Evolutionary conservation across 2,329 filamentous ascomycete genomes (phyloP).

Genomic region (Anthostomella pinea): DNA sequence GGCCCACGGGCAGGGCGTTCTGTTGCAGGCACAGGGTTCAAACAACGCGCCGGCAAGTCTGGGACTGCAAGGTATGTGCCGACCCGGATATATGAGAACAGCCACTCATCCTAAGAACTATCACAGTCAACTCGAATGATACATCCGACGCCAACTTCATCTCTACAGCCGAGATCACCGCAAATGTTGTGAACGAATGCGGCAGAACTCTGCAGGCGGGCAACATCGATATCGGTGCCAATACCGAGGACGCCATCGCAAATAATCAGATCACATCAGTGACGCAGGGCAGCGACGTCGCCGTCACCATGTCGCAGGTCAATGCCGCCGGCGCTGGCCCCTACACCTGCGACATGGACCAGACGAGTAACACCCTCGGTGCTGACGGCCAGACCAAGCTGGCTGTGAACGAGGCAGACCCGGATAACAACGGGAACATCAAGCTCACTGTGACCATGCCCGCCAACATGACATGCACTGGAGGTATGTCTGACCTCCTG

Average conservation of each 20-base stretch:
- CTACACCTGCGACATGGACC: conserved; percentile 36
- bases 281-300: conserved; percentile 49
- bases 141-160: conserved; percentile 23
- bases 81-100: not conserved
- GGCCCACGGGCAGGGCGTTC: conserved; percentile 32
- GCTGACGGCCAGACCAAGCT: conserved; percentile 40
- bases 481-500: conserved; percentile 23
- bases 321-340: conserved; percentile 38
- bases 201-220: conserved; percentile 47
- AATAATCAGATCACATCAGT: conserved; percentile 31
- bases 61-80: conserved; percentile 26
- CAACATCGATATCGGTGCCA: conserved; percentile 42
- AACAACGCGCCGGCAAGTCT: conserved; percentile 26
- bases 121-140: conserved; percentile 18
- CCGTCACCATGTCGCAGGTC: conserved; percentile 45
- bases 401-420: conserved; percentile 37
- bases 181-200: conserved; percentile 41
- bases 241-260: conserved; percentile 32
- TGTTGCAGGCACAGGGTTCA: conserved; percentile 28
- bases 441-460: conserved; percentile 38
- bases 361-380: conserved; percentile 34
- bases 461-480: conserved; percentile 30
- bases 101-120: conserved; percentile 26
- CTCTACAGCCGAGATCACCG: conserved; percentile 26
- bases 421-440: conserved; percentile 20